Evolutionary conservation across 2,329 filamentous ascomycete genomes (phyloP), one percentile per base, ranked within the genome.

Genomic region (Tolypocladium inflatum): DNA sequence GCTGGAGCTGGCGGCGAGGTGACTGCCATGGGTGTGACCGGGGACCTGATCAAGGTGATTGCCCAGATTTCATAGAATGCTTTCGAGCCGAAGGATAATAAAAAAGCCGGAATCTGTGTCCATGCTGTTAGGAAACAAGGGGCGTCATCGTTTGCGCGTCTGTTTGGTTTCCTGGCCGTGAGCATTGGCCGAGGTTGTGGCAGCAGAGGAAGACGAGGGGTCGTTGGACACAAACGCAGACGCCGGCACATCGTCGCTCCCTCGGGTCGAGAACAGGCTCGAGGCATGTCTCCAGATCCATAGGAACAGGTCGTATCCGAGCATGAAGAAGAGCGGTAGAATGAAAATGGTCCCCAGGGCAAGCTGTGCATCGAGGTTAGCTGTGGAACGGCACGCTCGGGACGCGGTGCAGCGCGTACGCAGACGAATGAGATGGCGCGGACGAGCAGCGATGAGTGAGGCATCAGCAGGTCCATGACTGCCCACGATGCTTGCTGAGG

Each of bases 21-120:
- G 56, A 99, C 94, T 39, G 94, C 94, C 35, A 97, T 97, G 93
- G 94, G 94, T 60, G 93, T 99, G 53, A 91, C 91, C n/a, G 86
- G 85, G 54, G 94, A 99, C 77, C 75, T 99, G 67, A 80, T 97
- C 72, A 97, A 96, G 80, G 90, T 95, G 42, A 69, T 97, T 60
- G 81, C 88, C 65, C 80, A 91, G 70, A 79, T 95, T 68, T 78
- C 78, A 59, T 75, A 70, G 69, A 61, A 60, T 59, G 54, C 39
- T 59, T 57, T 59, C 9, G 48, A 48, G 54, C 55, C 55, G 61
- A 58, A 60, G 55, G 45, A 60, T 63, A 53, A 64, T 63, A 60
- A 61, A 63, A 67, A 62, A 4, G 48, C 48, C 19, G 19, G 21
- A 13, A 2, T n/a, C 9, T 35, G 4, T 35, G 19, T 52, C 48